Conservation (phyloP, 306 rosid species). For the Cicer chorassanicum region DNA sequence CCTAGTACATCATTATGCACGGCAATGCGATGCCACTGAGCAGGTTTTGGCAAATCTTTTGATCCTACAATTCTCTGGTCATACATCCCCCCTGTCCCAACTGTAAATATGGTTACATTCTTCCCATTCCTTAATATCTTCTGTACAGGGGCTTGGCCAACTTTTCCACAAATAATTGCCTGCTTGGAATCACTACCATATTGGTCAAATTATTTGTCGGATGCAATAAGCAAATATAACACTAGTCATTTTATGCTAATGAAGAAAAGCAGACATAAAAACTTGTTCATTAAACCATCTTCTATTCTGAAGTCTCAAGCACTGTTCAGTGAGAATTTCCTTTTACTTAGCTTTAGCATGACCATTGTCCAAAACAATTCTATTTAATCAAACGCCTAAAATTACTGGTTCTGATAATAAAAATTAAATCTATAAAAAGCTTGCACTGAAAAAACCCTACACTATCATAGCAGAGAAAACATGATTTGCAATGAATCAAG, state of each 20-base stretch:
- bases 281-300: slow-evolving; percentile 12
- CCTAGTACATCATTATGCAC: slow-evolving; percentile 87
- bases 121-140: slow-evolving; percentile 91
- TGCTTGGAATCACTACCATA: slow-evolving; percentile 44
- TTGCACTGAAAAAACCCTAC: background rate
- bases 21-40: slow-evolving; percentile 95
- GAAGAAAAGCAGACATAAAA: slow-evolving; percentile 8
- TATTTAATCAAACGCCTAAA: slow-evolving; percentile 1
- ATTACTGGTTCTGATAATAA: slow-evolving; percentile 8
- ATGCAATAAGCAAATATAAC: slow-evolving; percentile 32
- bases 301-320: slow-evolving; percentile 1
- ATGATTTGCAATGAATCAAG: background rate
- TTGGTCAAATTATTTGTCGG: slow-evolving; percentile 39
- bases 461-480: slow-evolving; percentile 18
- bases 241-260: slow-evolving; percentile 7
- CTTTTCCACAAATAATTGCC: slow-evolving; percentile 96
- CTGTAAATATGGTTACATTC: slow-evolving; percentile 80
- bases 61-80: slow-evolving; percentile 76
- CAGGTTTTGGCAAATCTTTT: slow-evolving; percentile 78
- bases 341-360: background rate
- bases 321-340: slow-evolving; percentile 14
- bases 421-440: slow-evolving; percentile 26
- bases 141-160: slow-evolving; percentile 94
- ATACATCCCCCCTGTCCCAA: slow-evolving; percentile 96
- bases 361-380: slow-evolving; percentile 8